These are phyloP conservation scores for Hypholoma sublateritium DNA, from an alignment of 768 basidiomycete species.

Conservation along the genomic window DNA sequence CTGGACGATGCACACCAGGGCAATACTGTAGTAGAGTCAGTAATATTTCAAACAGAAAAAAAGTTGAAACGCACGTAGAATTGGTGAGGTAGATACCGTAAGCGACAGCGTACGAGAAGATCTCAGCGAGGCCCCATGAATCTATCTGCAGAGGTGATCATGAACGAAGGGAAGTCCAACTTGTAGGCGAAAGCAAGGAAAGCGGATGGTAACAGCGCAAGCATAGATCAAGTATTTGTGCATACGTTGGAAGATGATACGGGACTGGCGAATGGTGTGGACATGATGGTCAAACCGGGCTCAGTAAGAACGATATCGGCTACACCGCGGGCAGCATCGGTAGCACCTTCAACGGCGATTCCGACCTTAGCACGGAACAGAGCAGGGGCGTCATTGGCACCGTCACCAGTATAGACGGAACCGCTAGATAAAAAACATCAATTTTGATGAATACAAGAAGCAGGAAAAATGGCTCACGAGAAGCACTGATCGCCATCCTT, in stretches of 20 bases:
- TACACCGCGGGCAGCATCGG: slow-evolving; percentile 97
- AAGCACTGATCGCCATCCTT: slow-evolving; percentile 96
- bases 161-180: slow-evolving; percentile 99
- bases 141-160: slow-evolving; percentile 99
- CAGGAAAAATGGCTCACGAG: slow-evolving; percentile 63
- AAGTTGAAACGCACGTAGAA: slow-evolving; percentile 69
- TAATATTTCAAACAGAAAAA: not conserved
- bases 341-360: slow-evolving; percentile 99
- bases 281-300: slow-evolving; percentile 99
- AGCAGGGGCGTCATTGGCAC: slow-evolving; percentile 98
- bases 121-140: slow-evolving; percentile 94
- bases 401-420: slow-evolving; percentile 98
- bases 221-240: slow-evolving; percentile 98
- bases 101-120: slow-evolving; percentile 92
- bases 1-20: slow-evolving; percentile 80
- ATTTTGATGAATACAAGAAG: slow-evolving; percentile 3
- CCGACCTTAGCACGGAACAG: slow-evolving; percentile 98
- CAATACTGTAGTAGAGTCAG: slow-evolving; percentile 46
- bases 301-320: slow-evolving; percentile 98
- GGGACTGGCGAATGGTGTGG: slow-evolving; percentile 96
- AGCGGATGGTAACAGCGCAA: slow-evolving; percentile 92
- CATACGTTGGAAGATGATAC: slow-evolving; percentile 99
- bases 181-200: slow-evolving; percentile 94
- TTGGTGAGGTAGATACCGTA: slow-evolving; percentile 92
- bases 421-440: slow-evolving; percentile 49